Conservation (phyloP, 495 filamentous ascomycete species). For the Podospora comata region DNA sequence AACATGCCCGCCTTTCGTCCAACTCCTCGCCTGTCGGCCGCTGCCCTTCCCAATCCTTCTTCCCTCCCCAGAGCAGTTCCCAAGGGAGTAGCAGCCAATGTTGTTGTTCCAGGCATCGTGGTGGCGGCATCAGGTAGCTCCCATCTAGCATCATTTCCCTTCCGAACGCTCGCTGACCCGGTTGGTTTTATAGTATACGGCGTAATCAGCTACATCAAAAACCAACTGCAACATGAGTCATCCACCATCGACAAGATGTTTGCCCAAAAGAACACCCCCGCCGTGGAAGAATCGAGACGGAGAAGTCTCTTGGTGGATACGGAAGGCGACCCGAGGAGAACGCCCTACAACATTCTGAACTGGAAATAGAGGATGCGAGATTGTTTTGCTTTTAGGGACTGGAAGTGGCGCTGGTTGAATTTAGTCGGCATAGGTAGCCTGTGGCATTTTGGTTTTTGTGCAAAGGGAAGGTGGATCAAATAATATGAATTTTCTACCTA, state of each 20-base stretch:
- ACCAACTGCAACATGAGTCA: neutral
- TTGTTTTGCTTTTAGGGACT: neutral
- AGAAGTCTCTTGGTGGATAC: slow-evolving; percentile 7
- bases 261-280: slow-evolving; percentile 5
- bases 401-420: neutral
- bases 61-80: neutral
- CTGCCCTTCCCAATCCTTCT: neutral
- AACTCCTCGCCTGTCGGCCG: neutral
- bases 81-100: neutral
- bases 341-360: slow-evolving; percentile 6
- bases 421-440: too few species aligned
- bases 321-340: slow-evolving; percentile 5
- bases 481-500: too few species aligned
- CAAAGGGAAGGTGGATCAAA: too few species aligned
- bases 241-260: slow-evolving; percentile 5
- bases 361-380: neutral
- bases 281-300: neutral
- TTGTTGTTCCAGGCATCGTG: neutral
- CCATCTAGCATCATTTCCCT: neutral
- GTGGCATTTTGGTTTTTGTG: too few species aligned
- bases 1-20: slow-evolving; percentile 9
- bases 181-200: slow-evolving; percentile 4
- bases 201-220: neutral
- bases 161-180: neutral
- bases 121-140: neutral